Evolutionary conservation across 139 green algal genomes (phyloP).

Genomic region (Tetradesmus obliquus): DNA sequence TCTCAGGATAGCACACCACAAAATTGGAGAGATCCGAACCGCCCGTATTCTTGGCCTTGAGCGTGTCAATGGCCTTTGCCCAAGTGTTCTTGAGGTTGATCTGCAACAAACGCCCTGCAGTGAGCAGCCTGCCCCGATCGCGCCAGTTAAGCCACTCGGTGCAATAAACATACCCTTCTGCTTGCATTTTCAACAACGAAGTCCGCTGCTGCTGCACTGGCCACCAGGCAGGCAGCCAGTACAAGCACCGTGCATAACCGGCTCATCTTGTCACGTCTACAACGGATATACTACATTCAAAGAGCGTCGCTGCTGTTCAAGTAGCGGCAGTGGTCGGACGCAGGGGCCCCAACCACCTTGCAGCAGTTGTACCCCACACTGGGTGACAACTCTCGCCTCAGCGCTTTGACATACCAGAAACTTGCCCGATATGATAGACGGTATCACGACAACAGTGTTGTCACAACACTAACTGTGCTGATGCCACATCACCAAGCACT

Average conservation of each 20-base stretch:
- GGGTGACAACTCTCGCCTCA: background rate
- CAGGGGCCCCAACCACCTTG: background rate
- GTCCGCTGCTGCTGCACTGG: slow-evolving; percentile 25
- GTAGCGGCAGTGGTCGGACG: background rate
- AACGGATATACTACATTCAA: background rate
- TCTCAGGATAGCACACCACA: slow-evolving; percentile 53
- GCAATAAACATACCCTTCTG: slow-evolving; percentile 19
- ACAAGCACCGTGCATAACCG: background rate
- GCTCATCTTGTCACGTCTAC: background rate
- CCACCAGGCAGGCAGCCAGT: slow-evolving; percentile 15
- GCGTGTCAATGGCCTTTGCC: slow-evolving; percentile 54
- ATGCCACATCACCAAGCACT: too few relatives aligned
- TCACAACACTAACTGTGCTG: too few relatives aligned
- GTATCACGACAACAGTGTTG: too few relatives aligned
- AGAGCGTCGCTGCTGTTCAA: background rate
- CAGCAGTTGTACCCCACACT: slow-evolving; percentile 4
- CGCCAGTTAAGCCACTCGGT: background rate
- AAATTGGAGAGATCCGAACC: slow-evolving; percentile 24
- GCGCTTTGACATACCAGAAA: too few relatives aligned
- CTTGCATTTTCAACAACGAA: slow-evolving; percentile 7
- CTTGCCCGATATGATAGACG: too few relatives aligned
- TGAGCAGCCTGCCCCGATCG: background rate
- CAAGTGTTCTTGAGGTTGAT: slow-evolving; percentile 44
- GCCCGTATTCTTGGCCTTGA: slow-evolving; percentile 67
- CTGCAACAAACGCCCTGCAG: background rate